Conservation (phyloP, 2,329 filamentous ascomycete genomes). For the Clarireedia homoeocarpa region DNA sequence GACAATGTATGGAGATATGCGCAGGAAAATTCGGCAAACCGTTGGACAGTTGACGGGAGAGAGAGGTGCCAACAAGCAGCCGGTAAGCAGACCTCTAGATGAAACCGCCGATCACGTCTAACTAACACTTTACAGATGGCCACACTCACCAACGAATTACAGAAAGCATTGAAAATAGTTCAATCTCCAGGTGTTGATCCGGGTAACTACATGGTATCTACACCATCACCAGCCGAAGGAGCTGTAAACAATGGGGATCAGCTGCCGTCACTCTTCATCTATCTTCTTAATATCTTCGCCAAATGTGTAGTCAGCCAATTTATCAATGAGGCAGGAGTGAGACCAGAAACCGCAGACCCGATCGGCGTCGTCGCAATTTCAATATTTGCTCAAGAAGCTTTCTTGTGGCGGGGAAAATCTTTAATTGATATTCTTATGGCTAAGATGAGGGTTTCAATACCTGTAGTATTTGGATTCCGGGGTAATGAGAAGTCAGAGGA, state of each 20-base stretch:
- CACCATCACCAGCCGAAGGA: conserved; percentile 40
- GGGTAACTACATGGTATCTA: conserved; percentile 43
- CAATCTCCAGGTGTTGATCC: conserved; percentile 38
- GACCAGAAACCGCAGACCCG: conserved; percentile 62
- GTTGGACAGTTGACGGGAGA: conserved; percentile 67
- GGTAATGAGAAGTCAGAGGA: conserved; percentile 66
- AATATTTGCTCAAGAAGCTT: conserved; percentile 63
- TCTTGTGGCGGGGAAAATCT: conserved; percentile 57
- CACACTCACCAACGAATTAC: not conserved
- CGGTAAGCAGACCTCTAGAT: conserved; percentile 35
- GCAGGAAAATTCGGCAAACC: conserved; percentile 61
- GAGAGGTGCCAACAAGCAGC: conserved; percentile 51
- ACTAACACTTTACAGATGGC: conserved; percentile 26
- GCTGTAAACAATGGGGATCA: conserved; percentile 38
- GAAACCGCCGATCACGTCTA: not conserved
- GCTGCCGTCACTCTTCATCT: conserved; percentile 61
- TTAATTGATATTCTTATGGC: conserved; percentile 80
- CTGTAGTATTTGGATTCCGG: conserved; percentile 75
- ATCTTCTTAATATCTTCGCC: conserved; percentile 67
- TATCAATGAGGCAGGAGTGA: conserved; percentile 56
- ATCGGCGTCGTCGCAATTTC: conserved; percentile 70
- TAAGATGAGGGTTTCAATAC: conserved; percentile 74
- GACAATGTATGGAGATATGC: conserved; percentile 57
- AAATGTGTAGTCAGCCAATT: conserved; percentile 68
- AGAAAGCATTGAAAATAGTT: not conserved